These are phyloP conservation scores for Hericium coralloides DNA, from an alignment of 768 basidiomycete species.

Conservation along the genomic window DNA sequence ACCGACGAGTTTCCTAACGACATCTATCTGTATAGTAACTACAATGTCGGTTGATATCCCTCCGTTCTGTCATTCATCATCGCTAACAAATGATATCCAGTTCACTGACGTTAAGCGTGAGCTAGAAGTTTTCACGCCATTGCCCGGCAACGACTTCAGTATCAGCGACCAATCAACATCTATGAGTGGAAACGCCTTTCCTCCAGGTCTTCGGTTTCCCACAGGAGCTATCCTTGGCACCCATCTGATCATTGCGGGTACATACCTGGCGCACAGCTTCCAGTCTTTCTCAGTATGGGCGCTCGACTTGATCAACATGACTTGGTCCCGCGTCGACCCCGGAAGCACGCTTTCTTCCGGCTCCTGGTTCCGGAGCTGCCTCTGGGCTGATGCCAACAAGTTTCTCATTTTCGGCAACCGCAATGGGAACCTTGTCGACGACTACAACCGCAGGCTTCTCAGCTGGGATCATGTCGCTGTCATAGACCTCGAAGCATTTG, in stretches of 20 bases:
- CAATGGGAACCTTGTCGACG: slow-evolving; percentile 79
- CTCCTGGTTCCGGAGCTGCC: slow-evolving; percentile 90
- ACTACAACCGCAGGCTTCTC: slow-evolving; percentile 84
- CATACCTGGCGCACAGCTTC: slow-evolving; percentile 88
- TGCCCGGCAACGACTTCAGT: slow-evolving; percentile 65
- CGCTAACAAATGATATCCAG: slow-evolving; percentile 27
- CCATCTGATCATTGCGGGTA: slow-evolving; percentile 90
- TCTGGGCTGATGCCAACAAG: slow-evolving; percentile 79
- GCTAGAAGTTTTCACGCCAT: slow-evolving; percentile 83
- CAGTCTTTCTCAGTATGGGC: slow-evolving; percentile 98
- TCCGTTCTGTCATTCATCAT: slow-evolving; percentile 9
- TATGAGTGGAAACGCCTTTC: slow-evolving; percentile 78
- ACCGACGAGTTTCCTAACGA: slow-evolving; percentile 74
- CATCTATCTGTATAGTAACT: slow-evolving; percentile 91
- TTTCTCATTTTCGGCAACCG: slow-evolving; percentile 90
- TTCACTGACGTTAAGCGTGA: slow-evolving; percentile 95
- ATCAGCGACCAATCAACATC: slow-evolving; percentile 72
- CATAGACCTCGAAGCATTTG: slow-evolving; percentile 89
- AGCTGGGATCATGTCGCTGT: slow-evolving; percentile 91
- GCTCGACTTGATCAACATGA: slow-evolving; percentile 74
- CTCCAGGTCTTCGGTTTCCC: slow-evolving; percentile 94
- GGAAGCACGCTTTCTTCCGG: slow-evolving; percentile 79
- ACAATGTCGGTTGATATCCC: slow-evolving; percentile 56
- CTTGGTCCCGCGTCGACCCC: slow-evolving; percentile 84
- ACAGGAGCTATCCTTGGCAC: slow-evolving; percentile 88